Evolutionary conservation across 140 eudicot species (phyloP).

Genomic region (Eryngium alpinum): DNA sequence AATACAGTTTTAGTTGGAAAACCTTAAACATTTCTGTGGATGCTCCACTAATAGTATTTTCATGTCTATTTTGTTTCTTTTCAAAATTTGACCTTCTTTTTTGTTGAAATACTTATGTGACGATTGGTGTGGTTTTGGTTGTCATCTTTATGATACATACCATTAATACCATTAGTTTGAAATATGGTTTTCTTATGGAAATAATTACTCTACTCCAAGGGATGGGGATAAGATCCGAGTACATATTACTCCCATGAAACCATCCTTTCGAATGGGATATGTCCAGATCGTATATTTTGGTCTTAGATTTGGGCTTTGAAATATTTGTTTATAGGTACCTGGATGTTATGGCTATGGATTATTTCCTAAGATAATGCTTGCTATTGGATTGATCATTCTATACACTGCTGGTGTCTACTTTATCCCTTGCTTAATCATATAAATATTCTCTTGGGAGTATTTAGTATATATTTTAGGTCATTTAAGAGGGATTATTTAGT

Average conservation of each 20-base stretch:
- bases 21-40: background rate
- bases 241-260: too few species aligned
- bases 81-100: background rate
- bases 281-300: too few species aligned
- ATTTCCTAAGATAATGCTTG: background rate
- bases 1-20: background rate
- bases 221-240: too few species aligned
- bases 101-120: conserved; percentile 14
- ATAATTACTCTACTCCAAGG: too few species aligned
- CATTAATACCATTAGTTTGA: background rate
- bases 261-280: too few species aligned
- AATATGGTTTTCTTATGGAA: background rate
- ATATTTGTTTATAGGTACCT: background rate
- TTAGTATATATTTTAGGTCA: background rate
- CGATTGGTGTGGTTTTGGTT: background rate
- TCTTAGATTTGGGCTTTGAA: background rate
- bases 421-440: background rate
- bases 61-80: background rate
- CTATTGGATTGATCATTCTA: background rate
- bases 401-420: background rate
- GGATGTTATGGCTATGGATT: background rate
- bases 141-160: background rate
- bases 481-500: background rate
- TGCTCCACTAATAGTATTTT: background rate
- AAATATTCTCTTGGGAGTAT: background rate